Evolutionary conservation across 1,284 basidiomycete genomes (phyloP).

Genomic region (Austropuccinia psidii): DNA sequence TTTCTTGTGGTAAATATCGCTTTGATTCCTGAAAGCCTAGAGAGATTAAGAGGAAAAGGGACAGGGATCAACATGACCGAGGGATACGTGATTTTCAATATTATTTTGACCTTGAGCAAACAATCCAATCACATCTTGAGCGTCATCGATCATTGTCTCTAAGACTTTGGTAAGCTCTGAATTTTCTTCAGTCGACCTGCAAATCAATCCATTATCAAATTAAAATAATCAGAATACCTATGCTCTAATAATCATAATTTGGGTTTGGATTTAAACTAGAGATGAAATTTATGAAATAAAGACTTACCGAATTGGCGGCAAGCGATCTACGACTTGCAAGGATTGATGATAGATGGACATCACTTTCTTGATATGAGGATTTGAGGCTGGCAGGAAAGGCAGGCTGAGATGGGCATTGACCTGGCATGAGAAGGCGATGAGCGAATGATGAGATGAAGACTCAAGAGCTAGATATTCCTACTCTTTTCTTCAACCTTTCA

Average conservation of each 20-base stretch:
- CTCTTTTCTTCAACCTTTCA: constrained; percentile 16
- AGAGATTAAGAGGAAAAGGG: not conserved
- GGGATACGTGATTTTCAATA: not conserved
- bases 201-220: no score
- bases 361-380: constrained; percentile 25
- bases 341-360: constrained; percentile 23
- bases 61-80: no score
- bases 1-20: constrained; percentile 24
- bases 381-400: constrained; percentile 31
- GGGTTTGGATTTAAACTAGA: not conserved
- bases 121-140: constrained; percentile 21
- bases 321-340: not conserved
- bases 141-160: constrained; percentile 27
- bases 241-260: no score
- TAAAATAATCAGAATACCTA: no score
- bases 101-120: constrained; percentile 20
- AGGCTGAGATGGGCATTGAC: constrained; percentile 26
- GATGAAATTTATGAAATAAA: not conserved
- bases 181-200: constrained; percentile 14
- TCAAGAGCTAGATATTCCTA: not conserved
- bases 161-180: not conserved
- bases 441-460: constrained; percentile 11
- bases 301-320: constrained; percentile 26
- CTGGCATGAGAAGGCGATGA: constrained; percentile 66
- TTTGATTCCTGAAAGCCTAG: constrained; percentile 31